Base-by-base conservation (phyloP, 2,329 filamentous ascomycete genomes). In the Beauveria scarabaeidicola region DNA sequence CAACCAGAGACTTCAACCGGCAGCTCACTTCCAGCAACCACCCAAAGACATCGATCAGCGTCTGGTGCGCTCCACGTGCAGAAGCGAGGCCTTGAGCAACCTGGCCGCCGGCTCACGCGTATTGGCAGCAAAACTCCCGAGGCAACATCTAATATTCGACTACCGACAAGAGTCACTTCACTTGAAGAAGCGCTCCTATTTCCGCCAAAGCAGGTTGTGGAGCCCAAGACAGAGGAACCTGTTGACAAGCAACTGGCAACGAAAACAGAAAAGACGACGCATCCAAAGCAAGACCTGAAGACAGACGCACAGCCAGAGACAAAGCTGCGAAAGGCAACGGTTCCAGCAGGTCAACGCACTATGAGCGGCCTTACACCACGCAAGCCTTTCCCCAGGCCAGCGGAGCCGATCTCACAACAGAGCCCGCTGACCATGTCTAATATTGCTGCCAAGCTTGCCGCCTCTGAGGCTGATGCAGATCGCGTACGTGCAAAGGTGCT, bases 401-500 rank as follows among this genome's bases (percentile, higher is more conserved):
- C 70, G 2, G 74, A 75, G 25, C 74, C 74, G 4, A 67, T 69
- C 1, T 72, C 75, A 5, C 78, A 80, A 52, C 82, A 84, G 63
- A 83, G 78, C 29, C 83, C 83, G 0, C 69, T 86, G 3, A 84
- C 80, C 21, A 84, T 85, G 78, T 81, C 82, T 9, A 78, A 75
- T 38, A 87, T 87, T 62, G 80, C 82, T 0, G 82, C 83, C 29
- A 87, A 87, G 69, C 75, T 87, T 0, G 84, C 83, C 1, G 84
- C 84, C 2, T 82, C 83, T 0, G 84, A 87, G 63, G 84, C 84
- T 4, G 83, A 86, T 63, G 84, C 84, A 1, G 83, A 83, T 1
- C 77, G 84, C 25, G 82, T 86, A 0, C 74, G 83, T 3, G 84
- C 84, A 3, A 87, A 86, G 68, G 75, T 87, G 32, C 80, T 78